Conservation (phyloP, 768 basidiomycete genomes). For the Xanthoconium purpureum region DNA sequence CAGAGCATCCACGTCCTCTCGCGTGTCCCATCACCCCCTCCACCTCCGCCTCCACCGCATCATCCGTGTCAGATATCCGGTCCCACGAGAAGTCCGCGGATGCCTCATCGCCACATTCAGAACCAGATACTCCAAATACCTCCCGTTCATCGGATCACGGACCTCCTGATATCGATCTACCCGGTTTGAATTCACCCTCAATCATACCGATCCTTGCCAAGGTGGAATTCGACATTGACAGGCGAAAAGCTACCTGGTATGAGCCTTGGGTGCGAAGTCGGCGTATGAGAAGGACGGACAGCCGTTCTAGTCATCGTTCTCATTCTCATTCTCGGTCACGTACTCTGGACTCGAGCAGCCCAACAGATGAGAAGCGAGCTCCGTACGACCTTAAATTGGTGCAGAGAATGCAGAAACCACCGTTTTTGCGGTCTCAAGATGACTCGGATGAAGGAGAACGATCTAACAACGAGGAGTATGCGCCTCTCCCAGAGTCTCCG, state of each 20-base stretch:
- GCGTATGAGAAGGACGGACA: conserved; percentile 52
- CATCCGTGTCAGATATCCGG: conserved; percentile 48
- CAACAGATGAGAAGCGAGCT: conserved; percentile 31
- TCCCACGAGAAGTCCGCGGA: conserved; percentile 48
- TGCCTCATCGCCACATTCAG: conserved; percentile 42
- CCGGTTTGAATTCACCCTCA: conserved; percentile 60
- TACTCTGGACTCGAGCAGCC: conserved; percentile 20
- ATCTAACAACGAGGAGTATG: conserved; percentile 23
- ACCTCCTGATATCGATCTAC: conserved; percentile 56
- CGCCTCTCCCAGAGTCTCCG: conserved; percentile 28
- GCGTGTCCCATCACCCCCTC: conserved; percentile 37
- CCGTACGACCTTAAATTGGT: conserved; percentile 53
- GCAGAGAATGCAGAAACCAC: conserved; percentile 44
- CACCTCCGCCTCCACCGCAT: conserved; percentile 46
- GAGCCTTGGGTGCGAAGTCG: conserved; percentile 77
- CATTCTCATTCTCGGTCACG: conserved; percentile 23
- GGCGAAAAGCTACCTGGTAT: conserved; percentile 76
- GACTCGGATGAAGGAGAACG: conserved; percentile 31
- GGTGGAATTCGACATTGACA: conserved; percentile 93
- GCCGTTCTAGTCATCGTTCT: conserved; percentile 32
- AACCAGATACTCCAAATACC: conserved; percentile 54
- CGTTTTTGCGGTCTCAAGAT: conserved; percentile 25
- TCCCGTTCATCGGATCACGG: conserved; percentile 39
- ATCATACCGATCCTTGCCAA: conserved; percentile 86
- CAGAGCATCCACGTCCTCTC: conserved; percentile 38